Evolutionary conservation across 2,329 filamentous ascomycete species (phyloP).

Genomic region (Pseudogymnoascus sp.): DNA sequence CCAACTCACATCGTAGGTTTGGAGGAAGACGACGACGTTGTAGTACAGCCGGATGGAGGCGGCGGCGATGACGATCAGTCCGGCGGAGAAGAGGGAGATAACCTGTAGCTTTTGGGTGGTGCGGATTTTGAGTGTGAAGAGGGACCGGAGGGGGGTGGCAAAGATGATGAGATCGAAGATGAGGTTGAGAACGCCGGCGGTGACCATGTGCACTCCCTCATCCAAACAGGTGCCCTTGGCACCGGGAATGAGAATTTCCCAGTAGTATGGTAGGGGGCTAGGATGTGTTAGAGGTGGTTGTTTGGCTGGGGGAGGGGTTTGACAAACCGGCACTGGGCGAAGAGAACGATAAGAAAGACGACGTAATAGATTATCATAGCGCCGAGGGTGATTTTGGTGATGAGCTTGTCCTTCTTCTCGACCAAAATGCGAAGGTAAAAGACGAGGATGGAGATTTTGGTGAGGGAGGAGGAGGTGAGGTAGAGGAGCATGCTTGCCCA

Average conservation of each 20-base stretch:
- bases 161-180: constrained; percentile 6
- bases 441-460: constrained; percentile 11
- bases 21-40: neutral
- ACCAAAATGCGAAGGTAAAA: constrained; percentile 12
- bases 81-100: neutral
- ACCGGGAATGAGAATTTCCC: neutral
- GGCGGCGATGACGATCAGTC: neutral
- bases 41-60: constrained; percentile 5
- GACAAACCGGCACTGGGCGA: constrained; percentile 7
- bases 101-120: constrained; percentile 7
- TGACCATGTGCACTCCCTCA: neutral
- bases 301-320: neutral
- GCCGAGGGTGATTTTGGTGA: constrained; percentile 3
- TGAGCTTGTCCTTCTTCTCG: neutral
- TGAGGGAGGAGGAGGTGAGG: constrained; percentile 5
- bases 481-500: constrained; percentile 10
- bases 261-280: constrained; percentile 2
- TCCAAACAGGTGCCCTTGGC: neutral
- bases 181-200: neutral
- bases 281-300: neutral
- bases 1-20: neutral
- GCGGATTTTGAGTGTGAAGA: constrained; percentile 4
- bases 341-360: neutral
- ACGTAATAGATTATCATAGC: neutral
- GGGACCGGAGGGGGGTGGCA: neutral